Percentiles rank a stretch among this genome's conserved stretches.
These are phyloP conservation scores for Trametes sanguinea DNA, from an alignment of 768 basidiomycete species.

Conservation along the genomic window DNA sequence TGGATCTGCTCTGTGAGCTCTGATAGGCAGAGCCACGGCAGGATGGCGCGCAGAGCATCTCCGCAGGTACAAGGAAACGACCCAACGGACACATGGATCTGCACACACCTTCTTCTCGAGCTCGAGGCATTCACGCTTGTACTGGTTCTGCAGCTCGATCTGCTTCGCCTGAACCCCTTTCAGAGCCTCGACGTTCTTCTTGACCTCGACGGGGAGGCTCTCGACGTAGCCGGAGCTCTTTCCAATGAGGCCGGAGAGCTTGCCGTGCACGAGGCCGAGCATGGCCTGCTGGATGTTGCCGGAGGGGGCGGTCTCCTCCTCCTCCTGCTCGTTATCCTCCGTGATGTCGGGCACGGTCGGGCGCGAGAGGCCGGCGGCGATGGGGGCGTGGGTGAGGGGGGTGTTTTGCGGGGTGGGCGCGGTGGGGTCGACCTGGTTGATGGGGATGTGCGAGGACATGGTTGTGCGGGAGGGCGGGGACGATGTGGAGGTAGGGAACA, in stretches of 20 bases:
- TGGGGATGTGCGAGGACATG: conserved; percentile 75
- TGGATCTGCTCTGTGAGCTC: no score
- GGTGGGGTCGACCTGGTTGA: conserved; percentile 57
- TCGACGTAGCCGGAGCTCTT: conserved; percentile 96
- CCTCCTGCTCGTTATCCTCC: conserved; percentile 76
- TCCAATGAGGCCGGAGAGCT: conserved; percentile 82
- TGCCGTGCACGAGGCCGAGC: conserved; percentile 85
- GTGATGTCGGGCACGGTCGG: conserved; percentile 88
- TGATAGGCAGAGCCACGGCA: no score
- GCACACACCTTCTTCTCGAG: conserved; percentile 88
- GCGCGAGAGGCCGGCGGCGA: conserved; percentile 76
- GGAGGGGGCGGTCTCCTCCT: conserved; percentile 41
- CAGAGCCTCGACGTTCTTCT: conserved; percentile 84
- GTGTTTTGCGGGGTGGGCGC: conserved; percentile 97
- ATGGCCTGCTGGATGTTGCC: conserved; percentile 62
- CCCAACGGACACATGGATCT: conserved; percentile 41
- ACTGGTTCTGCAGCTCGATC: conserved; percentile 86
- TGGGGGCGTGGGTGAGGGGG: conserved; percentile 79
- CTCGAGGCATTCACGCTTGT: conserved; percentile 93
- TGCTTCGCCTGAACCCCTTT: conserved; percentile 95
- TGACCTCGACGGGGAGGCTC: conserved; percentile 76
- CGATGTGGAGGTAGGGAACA: conserved; percentile 18
- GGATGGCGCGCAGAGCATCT: no score
- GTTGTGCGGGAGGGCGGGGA: conserved; percentile 21
- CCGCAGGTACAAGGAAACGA: no score